Percentiles rank a stretch among this genome's conserved stretches.
phyloP scores from a whole-genome alignment of 257 asterid genomes.

The Nicotiana knightiana region DNA sequence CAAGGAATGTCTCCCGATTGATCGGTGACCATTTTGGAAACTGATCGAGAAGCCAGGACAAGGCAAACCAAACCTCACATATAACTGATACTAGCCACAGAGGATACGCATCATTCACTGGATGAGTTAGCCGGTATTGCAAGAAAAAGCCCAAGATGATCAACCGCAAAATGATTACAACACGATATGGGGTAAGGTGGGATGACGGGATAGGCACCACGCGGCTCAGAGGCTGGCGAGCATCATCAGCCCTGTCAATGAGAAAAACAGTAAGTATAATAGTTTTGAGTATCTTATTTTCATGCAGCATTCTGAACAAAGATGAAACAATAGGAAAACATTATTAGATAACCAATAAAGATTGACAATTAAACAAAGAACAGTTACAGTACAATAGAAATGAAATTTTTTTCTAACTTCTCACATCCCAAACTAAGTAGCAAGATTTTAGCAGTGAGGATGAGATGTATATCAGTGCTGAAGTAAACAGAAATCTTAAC shows the following conservation, averaged over 20 bases:
- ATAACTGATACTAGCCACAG: constrained; percentile 72
- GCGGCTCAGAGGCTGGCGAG: constrained; percentile 66
- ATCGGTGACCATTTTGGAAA: constrained; percentile 64
- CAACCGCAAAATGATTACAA: constrained; percentile 56
- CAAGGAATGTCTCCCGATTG: constrained; percentile 63
- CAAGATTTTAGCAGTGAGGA: neutral
- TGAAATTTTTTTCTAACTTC: neutral
- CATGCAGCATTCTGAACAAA: neutral
- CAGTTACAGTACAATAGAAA: neutral
- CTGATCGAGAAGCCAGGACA: constrained; percentile 71
- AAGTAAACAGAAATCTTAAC: neutral
- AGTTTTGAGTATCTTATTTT: neutral
- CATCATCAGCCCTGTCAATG: constrained; percentile 52
- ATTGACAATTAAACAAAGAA: neutral
- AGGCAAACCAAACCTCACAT: constrained; percentile 73
- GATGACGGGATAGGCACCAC: constrained; percentile 47
- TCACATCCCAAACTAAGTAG: neutral
- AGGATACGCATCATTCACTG: constrained; percentile 70
- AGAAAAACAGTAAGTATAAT: constrained; percentile 18
- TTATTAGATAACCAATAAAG: constrained; percentile 23
- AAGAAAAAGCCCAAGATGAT: constrained; percentile 59
- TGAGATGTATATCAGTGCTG: neutral
- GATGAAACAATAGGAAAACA: neutral
- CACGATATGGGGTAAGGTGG: constrained; percentile 62
- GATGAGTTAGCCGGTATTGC: constrained; percentile 66